A percentile compares a stretch with the other conserved stretches of the same genome.
Evolutionary conservation across 1,284 basidiomycete genomes (phyloP).

Genomic region (Mycosarcoma maydis): DNA sequence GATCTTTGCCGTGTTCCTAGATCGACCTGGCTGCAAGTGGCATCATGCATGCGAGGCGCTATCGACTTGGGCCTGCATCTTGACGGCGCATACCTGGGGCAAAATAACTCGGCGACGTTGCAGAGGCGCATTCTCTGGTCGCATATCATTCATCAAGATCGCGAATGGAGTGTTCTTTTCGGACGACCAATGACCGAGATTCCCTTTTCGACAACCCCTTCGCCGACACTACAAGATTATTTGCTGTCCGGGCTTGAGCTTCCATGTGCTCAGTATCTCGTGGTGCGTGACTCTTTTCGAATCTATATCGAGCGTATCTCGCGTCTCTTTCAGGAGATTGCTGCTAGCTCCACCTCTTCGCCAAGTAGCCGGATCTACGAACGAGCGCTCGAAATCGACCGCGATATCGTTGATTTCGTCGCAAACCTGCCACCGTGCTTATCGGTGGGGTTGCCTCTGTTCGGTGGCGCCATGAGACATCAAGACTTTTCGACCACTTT

Average conservation of each 20-base stretch:
- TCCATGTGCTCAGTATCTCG: constrained; percentile 37
- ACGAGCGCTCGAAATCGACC: constrained; percentile 38
- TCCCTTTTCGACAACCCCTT: constrained; percentile 30
- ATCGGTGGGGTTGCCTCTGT: constrained; percentile 10
- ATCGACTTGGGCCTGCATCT: constrained; percentile 39
- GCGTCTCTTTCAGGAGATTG: constrained; percentile 39
- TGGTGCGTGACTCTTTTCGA: constrained; percentile 35
- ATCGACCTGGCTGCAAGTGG: constrained; percentile 41
- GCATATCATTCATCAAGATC: constrained; percentile 40
- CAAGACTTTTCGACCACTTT: constrained; percentile 43
- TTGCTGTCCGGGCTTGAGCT: constrained; percentile 29
- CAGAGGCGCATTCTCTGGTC: constrained; percentile 41
- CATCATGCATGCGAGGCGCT: constrained; percentile 41
- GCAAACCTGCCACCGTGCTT: constrained; percentile 24
- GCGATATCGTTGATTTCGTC: constrained; percentile 26
- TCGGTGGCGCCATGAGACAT: constrained; percentile 29
- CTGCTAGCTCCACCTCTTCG: constrained; percentile 32
- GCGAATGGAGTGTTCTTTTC: constrained; percentile 43
- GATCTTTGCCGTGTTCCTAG: constrained; percentile 39
- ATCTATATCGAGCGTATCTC: constrained; percentile 35
- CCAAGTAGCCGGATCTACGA: constrained; percentile 28
- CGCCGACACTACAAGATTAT: constrained; percentile 30
- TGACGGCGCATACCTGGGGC: constrained; percentile 29
- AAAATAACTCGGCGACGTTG: constrained; percentile 29
- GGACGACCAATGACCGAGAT: constrained; percentile 45